Conservation (phyloP, 441 rosid genomes). For the Aleurites moluccanus region DNA sequence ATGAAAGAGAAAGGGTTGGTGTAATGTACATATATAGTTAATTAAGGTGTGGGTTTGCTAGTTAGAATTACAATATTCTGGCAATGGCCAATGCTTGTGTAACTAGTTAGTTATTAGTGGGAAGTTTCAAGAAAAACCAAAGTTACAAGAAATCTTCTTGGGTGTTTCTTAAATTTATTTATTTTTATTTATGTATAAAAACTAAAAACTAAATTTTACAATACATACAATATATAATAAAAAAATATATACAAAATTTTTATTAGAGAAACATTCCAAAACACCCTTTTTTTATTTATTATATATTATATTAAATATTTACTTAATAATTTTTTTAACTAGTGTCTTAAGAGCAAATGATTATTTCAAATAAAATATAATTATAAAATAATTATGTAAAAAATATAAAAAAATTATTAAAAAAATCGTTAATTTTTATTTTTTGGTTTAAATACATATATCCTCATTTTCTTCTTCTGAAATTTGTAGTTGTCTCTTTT, state of each 20-base stretch:
- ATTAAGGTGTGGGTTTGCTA: conserved; percentile 32
- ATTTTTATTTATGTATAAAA: conserved; percentile 13
- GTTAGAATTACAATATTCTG: conserved; percentile 29
- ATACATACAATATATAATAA: conserved; percentile 29
- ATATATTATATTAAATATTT: no score
- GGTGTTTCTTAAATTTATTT: no score
- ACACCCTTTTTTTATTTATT: no score
- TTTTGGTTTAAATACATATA: no score
- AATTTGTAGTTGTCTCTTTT: no score
- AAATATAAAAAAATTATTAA: no score
- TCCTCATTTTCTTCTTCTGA: no score
- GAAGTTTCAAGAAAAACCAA: conserved; percentile 47
- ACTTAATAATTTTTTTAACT: no score
- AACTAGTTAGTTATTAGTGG: conserved; percentile 37
- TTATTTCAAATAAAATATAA: no score
- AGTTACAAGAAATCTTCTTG: conserved; percentile 48
- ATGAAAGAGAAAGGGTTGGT: conserved; percentile 32
- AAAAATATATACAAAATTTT: conserved; percentile 9
- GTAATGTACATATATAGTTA: conserved; percentile 22
- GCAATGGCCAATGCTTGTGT: conserved; percentile 29
- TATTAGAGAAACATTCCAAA: conserved; percentile 47
- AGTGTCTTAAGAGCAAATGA: no score
- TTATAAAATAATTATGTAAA: no score
- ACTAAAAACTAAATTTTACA: conserved; percentile 12
- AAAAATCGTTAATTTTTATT: no score